Conservation (phyloP, 2,329 filamentous ascomycete species). For the Albophoma yamanashiensis region DNA sequence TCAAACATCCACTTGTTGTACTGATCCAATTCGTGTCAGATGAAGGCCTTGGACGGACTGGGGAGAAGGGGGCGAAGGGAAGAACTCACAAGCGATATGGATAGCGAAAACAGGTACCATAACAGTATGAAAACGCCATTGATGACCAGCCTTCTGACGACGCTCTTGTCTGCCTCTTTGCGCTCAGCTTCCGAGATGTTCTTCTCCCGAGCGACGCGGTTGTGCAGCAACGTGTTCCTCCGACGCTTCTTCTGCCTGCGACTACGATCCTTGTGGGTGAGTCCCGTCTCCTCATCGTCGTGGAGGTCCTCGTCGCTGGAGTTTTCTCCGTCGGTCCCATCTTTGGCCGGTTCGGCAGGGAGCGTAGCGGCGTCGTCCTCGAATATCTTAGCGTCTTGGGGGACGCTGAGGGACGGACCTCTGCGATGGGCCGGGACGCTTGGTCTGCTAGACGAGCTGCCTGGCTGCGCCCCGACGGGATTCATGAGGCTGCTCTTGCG, state of each 20-base stretch:
- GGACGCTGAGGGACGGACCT: slow-evolving; percentile 9
- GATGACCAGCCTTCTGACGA: slow-evolving; percentile 57
- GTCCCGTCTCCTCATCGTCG: slow-evolving; percentile 82
- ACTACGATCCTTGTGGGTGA: slow-evolving; percentile 63
- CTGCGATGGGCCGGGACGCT: background rate
- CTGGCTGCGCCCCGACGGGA: slow-evolving; percentile 13
- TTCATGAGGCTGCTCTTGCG: slow-evolving; percentile 44
- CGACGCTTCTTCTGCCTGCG: slow-evolving; percentile 56
- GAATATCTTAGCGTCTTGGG: slow-evolving; percentile 34
- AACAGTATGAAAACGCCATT: slow-evolving; percentile 75
- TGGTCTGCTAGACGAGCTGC: background rate
- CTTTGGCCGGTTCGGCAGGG: slow-evolving; percentile 12
- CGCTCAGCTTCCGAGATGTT: slow-evolving; percentile 60
- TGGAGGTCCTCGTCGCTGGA: slow-evolving; percentile 63
- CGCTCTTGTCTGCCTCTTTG: slow-evolving; percentile 63
- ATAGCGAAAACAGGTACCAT: slow-evolving; percentile 88
- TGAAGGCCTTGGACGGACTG: background rate
- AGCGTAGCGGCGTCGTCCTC: slow-evolving; percentile 27
- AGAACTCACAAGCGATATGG: slow-evolving; percentile 71
- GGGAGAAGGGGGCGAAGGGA: background rate
- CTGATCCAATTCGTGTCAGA: slow-evolving; percentile 29
- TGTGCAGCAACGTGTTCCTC: slow-evolving; percentile 58
- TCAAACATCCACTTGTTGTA: slow-evolving; percentile 99
- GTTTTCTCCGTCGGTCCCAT: slow-evolving; percentile 36
- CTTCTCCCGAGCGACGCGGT: slow-evolving; percentile 52